phyloP scores from a whole-genome alignment of 2,329 filamentous ascomycete genomes.

The Rutstroemia sp. region DNA sequence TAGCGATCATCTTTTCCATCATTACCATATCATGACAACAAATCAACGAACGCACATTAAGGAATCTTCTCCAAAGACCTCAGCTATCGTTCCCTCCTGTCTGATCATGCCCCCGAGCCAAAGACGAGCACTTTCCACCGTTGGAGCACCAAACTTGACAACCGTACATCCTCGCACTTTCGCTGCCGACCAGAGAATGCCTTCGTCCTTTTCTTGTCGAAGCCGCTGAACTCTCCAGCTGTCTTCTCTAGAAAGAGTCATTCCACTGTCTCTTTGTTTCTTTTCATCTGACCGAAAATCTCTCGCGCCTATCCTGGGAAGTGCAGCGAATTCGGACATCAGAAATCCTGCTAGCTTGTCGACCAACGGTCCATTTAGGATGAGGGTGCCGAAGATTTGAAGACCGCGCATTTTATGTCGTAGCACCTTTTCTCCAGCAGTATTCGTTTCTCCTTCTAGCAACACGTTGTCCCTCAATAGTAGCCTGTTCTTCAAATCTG shows the following conservation, averaged over 20 bases:
- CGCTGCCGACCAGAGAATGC: conserved; percentile 76
- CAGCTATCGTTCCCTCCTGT: conserved; percentile 64
- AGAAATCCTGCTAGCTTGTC: conserved; percentile 64
- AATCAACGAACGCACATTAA: conserved; percentile 62
- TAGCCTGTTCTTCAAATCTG: conserved; percentile 46
- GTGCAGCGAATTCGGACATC: conserved; percentile 65
- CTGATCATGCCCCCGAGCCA: conserved; percentile 74
- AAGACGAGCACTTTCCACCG: conserved; percentile 70
- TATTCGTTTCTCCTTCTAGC: conserved; percentile 50
- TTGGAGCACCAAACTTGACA: conserved; percentile 81
- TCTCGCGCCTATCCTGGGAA: conserved; percentile 75
- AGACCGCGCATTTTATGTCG: conserved; percentile 64
- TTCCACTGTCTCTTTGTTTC: conserved; percentile 35
- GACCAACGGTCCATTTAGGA: conserved; percentile 69
- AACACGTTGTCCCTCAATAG: conserved; percentile 81
- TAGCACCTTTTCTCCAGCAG: conserved; percentile 34
- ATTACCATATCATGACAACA: neutral
- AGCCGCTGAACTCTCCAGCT: conserved; percentile 50
- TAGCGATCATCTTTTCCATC: too few species aligned
- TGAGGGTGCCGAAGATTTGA: conserved; percentile 75
- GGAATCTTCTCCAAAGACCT: conserved; percentile 72
- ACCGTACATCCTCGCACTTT: conserved; percentile 75
- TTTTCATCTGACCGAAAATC: conserved; percentile 60
- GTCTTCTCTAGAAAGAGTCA: conserved; percentile 36
- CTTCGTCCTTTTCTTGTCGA: conserved; percentile 48